Conservation (phyloP, 139 green algal species). For the Picochlorum sp. region DNA sequence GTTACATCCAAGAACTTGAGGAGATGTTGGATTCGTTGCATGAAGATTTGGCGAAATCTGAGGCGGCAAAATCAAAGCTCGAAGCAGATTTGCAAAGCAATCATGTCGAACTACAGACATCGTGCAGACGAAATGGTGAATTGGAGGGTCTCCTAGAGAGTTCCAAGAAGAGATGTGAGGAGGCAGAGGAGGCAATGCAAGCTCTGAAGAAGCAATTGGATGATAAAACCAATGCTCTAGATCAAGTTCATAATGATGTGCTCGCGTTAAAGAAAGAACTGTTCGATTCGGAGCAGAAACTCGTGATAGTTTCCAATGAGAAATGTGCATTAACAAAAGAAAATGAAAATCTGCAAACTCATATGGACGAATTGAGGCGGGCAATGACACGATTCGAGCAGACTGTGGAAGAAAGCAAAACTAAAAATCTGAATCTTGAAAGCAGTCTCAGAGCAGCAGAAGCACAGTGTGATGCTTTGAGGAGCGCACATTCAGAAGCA, state of each 20-base stretch:
- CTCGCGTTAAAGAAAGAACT: background rate
- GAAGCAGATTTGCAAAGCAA: background rate
- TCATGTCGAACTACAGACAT: background rate
- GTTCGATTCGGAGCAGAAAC: background rate
- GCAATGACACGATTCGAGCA: background rate
- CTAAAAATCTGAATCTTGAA: background rate
- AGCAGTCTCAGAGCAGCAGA: slow-evolving; percentile 7
- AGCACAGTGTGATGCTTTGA: background rate
- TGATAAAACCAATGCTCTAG: slow-evolving; percentile 9
- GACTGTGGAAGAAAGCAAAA: background rate
- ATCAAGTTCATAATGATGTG: slow-evolving; percentile 7
- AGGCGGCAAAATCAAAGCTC: background rate
- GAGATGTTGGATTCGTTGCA: background rate
- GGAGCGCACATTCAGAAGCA: background rate
- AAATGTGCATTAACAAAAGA: background rate
- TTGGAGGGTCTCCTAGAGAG: background rate
- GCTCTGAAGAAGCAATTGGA: slow-evolving; percentile 6
- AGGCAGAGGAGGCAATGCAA: slow-evolving; percentile 6
- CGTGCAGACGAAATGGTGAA: background rate
- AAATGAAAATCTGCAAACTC: background rate
- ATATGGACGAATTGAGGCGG: background rate
- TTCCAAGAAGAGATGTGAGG: background rate
- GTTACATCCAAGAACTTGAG: slow-evolving; percentile 1
- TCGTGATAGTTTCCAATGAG: background rate
- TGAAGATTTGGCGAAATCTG: slow-evolving; percentile 11